These are phyloP conservation scores for Solanum rostratum DNA, from an alignment of 257 asterid genomes.

Conservation along the genomic window DNA sequence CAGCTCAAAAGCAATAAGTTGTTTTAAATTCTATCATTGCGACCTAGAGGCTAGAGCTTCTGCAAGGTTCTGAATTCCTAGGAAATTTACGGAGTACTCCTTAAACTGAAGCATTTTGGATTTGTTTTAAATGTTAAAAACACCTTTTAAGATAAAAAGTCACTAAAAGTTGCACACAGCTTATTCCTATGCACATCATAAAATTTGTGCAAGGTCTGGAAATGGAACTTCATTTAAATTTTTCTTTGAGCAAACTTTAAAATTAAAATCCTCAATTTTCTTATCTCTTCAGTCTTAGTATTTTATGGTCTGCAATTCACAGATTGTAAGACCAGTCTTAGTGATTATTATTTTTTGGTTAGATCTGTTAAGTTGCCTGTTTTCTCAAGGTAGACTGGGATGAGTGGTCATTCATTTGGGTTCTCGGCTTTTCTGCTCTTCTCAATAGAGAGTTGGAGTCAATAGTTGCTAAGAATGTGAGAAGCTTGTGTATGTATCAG, in stretches of 20 bases:
- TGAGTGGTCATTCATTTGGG: not conserved
- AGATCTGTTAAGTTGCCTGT: not conserved
- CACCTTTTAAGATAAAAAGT: not conserved
- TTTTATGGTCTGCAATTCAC: not conserved
- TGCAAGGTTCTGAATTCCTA: not conserved
- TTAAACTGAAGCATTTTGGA: not conserved
- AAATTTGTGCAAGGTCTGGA: not conserved
- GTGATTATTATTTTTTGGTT: not conserved
- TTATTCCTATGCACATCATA: not conserved
- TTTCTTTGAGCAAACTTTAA: not conserved
- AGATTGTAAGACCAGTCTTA: not conserved
- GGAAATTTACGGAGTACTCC: not conserved
- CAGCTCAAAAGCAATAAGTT: not conserved
- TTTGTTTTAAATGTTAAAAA: not conserved
- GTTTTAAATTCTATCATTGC: not conserved
- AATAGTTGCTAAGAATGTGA: not conserved
- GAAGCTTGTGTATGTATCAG: not conserved
- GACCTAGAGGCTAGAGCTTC: not conserved
- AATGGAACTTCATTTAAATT: not conserved
- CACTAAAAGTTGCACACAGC: not conserved
- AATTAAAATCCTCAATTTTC: not conserved
- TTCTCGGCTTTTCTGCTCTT: not conserved
- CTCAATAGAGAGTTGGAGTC: not conserved
- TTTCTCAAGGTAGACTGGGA: not conserved
- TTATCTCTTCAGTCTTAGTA: not conserved